A percentile compares a stretch with the other conserved stretches of the same genome.
These are phyloP conservation scores for Persicaria maculosa DNA, from an alignment of 148 eudicot genomes.

Conservation along the genomic window DNA sequence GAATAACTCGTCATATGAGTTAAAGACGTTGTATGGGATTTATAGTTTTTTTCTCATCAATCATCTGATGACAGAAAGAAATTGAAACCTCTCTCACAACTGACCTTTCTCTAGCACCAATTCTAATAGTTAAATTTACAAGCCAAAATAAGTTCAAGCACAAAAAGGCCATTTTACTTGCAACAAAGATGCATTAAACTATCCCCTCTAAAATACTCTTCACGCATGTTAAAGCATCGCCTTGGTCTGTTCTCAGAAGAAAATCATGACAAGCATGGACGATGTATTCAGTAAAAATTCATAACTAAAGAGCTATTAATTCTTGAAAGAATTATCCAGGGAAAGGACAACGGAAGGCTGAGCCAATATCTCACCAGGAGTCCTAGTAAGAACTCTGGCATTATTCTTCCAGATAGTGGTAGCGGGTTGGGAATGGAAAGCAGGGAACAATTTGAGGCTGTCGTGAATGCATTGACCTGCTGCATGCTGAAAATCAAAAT, in stretches of 20 bases:
- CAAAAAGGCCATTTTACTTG: not conserved
- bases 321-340: not conserved
- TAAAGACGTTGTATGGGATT: not conserved
- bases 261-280: not conserved
- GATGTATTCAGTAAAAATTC: not conserved
- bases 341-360: not conserved
- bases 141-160: not conserved
- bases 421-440: constrained; percentile 37
- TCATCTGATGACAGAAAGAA: not conserved
- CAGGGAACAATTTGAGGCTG: constrained; percentile 52
- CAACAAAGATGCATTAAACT: not conserved
- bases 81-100: not conserved
- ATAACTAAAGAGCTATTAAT: not conserved
- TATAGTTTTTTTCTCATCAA: not conserved
- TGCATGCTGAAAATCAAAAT: constrained; percentile 44
- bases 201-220: not conserved
- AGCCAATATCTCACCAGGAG: constrained; percentile 27
- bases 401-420: constrained; percentile 33
- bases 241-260: not conserved
- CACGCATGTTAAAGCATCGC: not conserved
- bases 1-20: not conserved
- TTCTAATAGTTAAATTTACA: not conserved
- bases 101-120: not conserved
- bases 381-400: constrained; percentile 27
- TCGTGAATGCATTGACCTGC: constrained; percentile 62